phyloP scores from a whole-genome alignment of 2,329 filamentous ascomycete species.

The Chaetothyriales sp. region DNA sequence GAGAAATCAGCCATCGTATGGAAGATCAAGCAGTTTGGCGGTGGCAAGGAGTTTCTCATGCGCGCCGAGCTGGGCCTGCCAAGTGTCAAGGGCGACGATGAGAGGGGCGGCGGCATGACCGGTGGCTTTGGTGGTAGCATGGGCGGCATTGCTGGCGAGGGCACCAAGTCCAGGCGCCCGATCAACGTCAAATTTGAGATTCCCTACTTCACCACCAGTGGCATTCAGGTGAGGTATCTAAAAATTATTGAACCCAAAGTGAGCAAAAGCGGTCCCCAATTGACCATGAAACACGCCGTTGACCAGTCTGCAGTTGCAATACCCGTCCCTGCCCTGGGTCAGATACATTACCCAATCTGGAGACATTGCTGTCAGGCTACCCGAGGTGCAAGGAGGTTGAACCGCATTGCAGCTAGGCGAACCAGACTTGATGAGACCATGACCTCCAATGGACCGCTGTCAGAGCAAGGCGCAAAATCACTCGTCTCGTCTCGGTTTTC shows the following conservation, averaged over 20 bases:
- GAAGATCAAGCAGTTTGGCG: slow-evolving; percentile 99
- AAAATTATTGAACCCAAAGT: slow-evolving; percentile 99
- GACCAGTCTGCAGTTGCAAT: slow-evolving; percentile 62
- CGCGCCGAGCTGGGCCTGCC: slow-evolving; percentile 88
- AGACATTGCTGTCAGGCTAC: slow-evolving; percentile 86
- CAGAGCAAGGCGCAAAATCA: no score
- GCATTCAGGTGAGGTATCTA: slow-evolving; percentile 93
- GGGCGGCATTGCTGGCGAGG: slow-evolving; percentile 66
- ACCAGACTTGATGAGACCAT: not conserved
- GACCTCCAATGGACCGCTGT: not conserved
- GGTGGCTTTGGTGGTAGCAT: slow-evolving; percentile 94
- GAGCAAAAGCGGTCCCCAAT: slow-evolving; percentile 21
- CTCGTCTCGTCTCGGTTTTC: no score
- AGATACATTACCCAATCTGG: slow-evolving; percentile 97
- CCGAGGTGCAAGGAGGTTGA: slow-evolving; percentile 53
- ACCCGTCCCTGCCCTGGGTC: slow-evolving; percentile 93
- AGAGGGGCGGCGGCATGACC: slow-evolving; percentile 93
- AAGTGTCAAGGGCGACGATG: slow-evolving; percentile 86
- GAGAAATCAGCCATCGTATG: slow-evolving; percentile 96
- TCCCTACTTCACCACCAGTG: slow-evolving; percentile 99
- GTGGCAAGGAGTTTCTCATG: slow-evolving; percentile 98
- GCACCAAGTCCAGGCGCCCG: slow-evolving; percentile 74
- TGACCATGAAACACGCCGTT: slow-evolving; percentile 3
- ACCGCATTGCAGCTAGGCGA: not conserved
- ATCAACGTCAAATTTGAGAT: slow-evolving; percentile 99